phyloP scores from a whole-genome alignment of 352 stramenopile species.

The Phytophthora citrophthora region DNA sequence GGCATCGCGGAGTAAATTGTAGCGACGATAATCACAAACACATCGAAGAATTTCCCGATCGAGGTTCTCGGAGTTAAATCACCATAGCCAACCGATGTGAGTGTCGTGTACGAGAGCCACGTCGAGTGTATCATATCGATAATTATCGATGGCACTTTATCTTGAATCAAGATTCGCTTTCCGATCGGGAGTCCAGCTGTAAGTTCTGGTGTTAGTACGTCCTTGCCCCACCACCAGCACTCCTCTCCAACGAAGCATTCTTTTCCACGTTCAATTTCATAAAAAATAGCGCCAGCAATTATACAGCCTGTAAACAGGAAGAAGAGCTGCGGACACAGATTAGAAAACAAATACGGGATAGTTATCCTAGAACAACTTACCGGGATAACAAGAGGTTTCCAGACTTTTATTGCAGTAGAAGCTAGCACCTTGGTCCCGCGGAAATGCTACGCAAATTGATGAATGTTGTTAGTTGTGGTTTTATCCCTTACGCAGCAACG shows the following conservation, averaged over 20 bases:
- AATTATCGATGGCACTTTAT: conserved; percentile 48
- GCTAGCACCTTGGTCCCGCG: conserved; percentile 67
- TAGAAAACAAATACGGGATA: neutral
- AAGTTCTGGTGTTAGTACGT: conserved; percentile 59
- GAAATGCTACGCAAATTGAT: conserved; percentile 50
- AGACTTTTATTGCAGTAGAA: conserved; percentile 61
- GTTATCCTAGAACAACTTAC: conserved; percentile 28
- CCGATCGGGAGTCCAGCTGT: conserved; percentile 41
- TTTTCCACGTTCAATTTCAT: conserved; percentile 77
- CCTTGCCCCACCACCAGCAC: conserved; percentile 67
- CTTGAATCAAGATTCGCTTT: conserved; percentile 76
- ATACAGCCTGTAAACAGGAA: conserved; percentile 78
- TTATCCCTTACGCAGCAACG: neutral
- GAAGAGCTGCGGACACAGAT: conserved; percentile 52
- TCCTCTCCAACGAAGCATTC: conserved; percentile 62
- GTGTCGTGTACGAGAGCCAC: conserved; percentile 73
- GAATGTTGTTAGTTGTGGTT: neutral
- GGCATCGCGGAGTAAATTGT: conserved; percentile 84
- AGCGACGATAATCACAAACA: conserved; percentile 66
- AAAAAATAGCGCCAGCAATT: conserved; percentile 66
- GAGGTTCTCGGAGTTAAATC: conserved; percentile 67
- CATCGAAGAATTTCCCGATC: conserved; percentile 68
- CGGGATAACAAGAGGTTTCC: conserved; percentile 67
- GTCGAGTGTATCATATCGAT: conserved; percentile 74
- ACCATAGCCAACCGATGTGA: conserved; percentile 81